Percentiles rank a stretch among this genome's conserved stretches.
These are phyloP conservation scores for Oidiodendron maius DNA, from an alignment of 495 filamentous ascomycete genomes.

Conservation along the genomic window DNA sequence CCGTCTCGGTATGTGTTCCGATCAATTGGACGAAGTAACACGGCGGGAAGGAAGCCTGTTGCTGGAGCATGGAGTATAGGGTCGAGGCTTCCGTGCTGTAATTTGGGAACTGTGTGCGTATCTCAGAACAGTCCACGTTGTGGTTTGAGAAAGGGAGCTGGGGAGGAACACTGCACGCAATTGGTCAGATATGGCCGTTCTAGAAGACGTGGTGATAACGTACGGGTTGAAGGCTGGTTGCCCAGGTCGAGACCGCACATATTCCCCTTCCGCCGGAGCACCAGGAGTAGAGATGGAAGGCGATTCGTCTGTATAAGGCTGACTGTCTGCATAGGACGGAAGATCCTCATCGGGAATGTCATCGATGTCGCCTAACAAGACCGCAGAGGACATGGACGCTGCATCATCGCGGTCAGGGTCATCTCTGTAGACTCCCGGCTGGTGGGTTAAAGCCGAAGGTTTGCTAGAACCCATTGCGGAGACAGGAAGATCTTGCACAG, in stretches of 20 bases:
- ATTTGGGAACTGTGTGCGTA: constrained; percentile 6
- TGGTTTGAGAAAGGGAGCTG: constrained; percentile 16
- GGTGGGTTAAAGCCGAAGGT: background rate
- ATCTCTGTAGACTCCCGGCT: constrained; percentile 14
- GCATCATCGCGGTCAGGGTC: constrained; percentile 20
- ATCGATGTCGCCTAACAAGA: constrained; percentile 19
- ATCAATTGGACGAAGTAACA: constrained; percentile 37
- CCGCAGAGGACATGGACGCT: constrained; percentile 20
- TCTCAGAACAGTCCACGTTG: background rate
- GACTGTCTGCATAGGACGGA: constrained; percentile 18
- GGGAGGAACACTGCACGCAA: constrained; percentile 9
- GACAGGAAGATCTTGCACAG: too few species aligned
- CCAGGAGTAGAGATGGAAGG: too few species aligned
- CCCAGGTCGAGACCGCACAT: too few species aligned
- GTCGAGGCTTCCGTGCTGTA: constrained; percentile 25
- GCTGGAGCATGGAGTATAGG: constrained; percentile 34
- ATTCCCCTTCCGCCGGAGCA: too few species aligned
- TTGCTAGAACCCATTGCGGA: too few species aligned
- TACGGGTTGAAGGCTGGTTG: too few species aligned
- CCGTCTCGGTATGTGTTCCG: constrained; percentile 44
- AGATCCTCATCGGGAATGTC: constrained; percentile 23
- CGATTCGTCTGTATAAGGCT: constrained; percentile 1
- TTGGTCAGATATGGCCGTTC: background rate
- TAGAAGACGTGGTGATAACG: too few species aligned
- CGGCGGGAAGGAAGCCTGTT: constrained; percentile 36